These are phyloP conservation scores for Volvox africanus DNA, from an alignment of 139 green algal species.

Conservation along the genomic window DNA sequence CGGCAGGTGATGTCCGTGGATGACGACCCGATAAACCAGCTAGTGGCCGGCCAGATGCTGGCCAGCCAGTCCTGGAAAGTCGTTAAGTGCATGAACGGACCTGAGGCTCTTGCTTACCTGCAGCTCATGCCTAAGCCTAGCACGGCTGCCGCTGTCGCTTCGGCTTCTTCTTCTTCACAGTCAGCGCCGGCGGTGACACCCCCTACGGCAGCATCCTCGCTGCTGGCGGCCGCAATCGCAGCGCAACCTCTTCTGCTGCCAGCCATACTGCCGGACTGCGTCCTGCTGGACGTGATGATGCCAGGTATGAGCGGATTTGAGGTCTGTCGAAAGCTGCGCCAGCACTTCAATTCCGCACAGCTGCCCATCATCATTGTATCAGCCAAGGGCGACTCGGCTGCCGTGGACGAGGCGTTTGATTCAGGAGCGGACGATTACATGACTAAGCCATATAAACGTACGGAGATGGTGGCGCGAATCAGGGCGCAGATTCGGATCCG, in stretches of 20 bases:
- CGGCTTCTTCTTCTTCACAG: not conserved
- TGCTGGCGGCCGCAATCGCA: conserved; percentile 55
- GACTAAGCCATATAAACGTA: conserved; percentile 75
- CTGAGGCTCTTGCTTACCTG: conserved; percentile 46
- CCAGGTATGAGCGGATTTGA: conserved; percentile 78
- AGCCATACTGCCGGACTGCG: conserved; percentile 64
- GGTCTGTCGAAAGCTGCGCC: conserved; percentile 52
- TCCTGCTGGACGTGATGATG: conserved; percentile 87
- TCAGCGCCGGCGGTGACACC: not conserved
- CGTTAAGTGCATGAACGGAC: conserved; percentile 60
- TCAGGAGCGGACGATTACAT: conserved; percentile 79
- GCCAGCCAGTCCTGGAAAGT: conserved; percentile 62
- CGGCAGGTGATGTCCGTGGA: conserved; percentile 55
- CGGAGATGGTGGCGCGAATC: conserved; percentile 76
- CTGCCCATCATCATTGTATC: conserved; percentile 70
- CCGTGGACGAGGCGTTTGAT: conserved; percentile 45
- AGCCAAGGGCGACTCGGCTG: conserved; percentile 51
- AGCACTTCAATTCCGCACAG: conserved; percentile 1
- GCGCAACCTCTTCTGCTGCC: conserved; percentile 36
- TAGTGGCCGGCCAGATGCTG: conserved; percentile 59
- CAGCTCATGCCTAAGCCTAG: not conserved
- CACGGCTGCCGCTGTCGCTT: not conserved
- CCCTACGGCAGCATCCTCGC: not conserved
- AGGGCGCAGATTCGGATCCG: conserved; percentile 68
- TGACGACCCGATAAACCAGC: conserved; percentile 62